phyloP scores from a whole-genome alignment of 257 asterid genomes.

The Capsicum rhomboideum region DNA sequence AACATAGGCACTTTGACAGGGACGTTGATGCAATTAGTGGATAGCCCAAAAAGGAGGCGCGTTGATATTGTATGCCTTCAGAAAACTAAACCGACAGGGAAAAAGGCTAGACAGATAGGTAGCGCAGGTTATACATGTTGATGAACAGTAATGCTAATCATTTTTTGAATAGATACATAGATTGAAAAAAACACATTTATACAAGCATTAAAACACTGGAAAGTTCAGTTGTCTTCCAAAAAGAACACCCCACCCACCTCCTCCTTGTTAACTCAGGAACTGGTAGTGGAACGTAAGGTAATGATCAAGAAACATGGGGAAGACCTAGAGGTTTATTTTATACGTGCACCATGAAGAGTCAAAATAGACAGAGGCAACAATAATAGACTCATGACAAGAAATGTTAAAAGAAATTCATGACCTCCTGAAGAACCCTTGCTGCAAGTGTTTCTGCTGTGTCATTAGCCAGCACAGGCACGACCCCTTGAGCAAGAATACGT shows the following conservation, averaged over 20 bases:
- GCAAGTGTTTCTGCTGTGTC: constrained; percentile 83
- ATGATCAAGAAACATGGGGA: neutral
- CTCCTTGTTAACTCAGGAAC: neutral
- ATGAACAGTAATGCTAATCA: neutral
- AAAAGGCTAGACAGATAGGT: neutral
- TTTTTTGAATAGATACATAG: neutral
- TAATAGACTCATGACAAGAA: neutral
- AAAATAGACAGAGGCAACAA: neutral
- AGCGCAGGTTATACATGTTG: no score
- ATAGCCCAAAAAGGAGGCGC: neutral
- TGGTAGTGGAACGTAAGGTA: neutral
- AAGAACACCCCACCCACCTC: no score
- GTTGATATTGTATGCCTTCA: neutral
- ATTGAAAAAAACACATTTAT: neutral
- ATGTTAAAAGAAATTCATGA: constrained; percentile 2
- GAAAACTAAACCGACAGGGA: neutral
- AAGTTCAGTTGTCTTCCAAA: neutral
- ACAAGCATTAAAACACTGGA: neutral
- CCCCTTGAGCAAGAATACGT: constrained; percentile 71
- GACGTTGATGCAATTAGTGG: neutral
- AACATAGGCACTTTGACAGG: neutral
- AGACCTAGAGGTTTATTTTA: neutral
- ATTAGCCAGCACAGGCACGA: constrained; percentile 67
- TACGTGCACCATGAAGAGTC: neutral
- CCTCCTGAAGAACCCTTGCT: constrained; percentile 75